Base-by-base conservation (phyloP, 148 eudicot species). In the Mesembryanthemum crystallinum region DNA sequence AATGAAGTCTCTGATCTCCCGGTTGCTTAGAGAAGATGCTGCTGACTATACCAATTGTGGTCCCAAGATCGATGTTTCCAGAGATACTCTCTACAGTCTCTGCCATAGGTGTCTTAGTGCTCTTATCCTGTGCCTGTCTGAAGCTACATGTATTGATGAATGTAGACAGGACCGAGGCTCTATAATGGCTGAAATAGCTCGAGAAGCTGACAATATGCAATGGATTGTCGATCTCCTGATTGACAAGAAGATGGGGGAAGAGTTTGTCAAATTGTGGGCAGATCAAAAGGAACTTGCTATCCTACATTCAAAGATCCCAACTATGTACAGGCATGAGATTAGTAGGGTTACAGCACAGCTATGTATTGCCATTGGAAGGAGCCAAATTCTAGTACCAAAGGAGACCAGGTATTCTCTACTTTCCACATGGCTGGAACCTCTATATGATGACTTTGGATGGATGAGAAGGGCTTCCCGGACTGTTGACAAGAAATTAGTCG, bases 181-280 rank as follows among this genome's bases (percentile, higher is more conserved):
- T 75, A 64, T 91, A 49, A 91, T 94, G 95, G 85, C 83, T 0
- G 95, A 90, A 78, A 90, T 94, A 43, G 93, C 97, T 60, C 85
- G 95, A 66, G 98, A 90, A 83, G 97, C 98, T 59, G 98, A 91
- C 69, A 94, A 91, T 73, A 81, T 94, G 84, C 93, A 91, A 74
- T 94, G 98, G 98, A 80, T 94, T 33, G 92, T 89, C 5, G 97
- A 88, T 39, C 87, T 94, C 70, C 80, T 94, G 14, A 83, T 90
- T 13, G 87, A 90, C 42, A 86, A 86, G 69, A 90, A 87, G 80
- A 80, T 86, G 75, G 93, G 88, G 21, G 97, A 90, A 12, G 98
- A 89, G 75, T 91, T 91, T 81, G 95, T 91, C 47, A 86, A 91
- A 62, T 66, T 94, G 52, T 94, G 98, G 98, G 88, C 97, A 0